phyloP scores from a whole-genome alignment of 257 asterid species.

The Fraxinus excelsior region DNA sequence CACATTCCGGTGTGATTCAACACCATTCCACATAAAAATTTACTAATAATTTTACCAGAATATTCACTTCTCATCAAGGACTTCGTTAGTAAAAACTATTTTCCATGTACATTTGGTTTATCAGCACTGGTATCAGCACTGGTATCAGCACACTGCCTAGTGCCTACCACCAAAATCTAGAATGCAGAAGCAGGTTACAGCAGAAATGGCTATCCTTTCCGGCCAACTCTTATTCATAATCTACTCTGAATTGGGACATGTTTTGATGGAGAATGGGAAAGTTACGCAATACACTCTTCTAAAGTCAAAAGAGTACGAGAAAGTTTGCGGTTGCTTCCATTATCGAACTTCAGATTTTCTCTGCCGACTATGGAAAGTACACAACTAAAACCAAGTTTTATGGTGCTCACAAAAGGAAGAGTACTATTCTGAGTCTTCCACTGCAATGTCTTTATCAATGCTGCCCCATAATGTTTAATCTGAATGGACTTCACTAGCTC shows the following conservation, averaged over 20 bases:
- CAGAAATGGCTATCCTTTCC: slow-evolving; percentile 3
- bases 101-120: background rate
- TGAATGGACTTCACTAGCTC: slow-evolving; percentile 26
- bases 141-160: slow-evolving; percentile 9
- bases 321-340: too few species aligned
- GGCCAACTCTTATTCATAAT: slow-evolving; percentile 16
- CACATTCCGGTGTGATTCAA: too few species aligned
- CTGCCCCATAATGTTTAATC: background rate
- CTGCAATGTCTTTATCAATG: slow-evolving; percentile 27
- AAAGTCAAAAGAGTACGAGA: background rate
- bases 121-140: slow-evolving; percentile 4
- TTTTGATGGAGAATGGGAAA: background rate
- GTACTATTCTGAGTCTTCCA: slow-evolving; percentile 2
- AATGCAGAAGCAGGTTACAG: slow-evolving; percentile 2
- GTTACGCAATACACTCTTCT: background rate
- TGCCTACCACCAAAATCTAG: background rate
- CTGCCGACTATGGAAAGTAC: background rate
- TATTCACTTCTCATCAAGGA: background rate
- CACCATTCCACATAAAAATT: too few species aligned
- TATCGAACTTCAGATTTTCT: too few species aligned
- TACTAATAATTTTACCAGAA: too few species aligned
- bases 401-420: background rate
- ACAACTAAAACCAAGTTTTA: too few species aligned
- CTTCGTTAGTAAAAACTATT: background rate
- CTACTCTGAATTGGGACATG: background rate